These are phyloP conservation scores for Emydomyces testavorans DNA, from an alignment of 2,329 filamentous ascomycete species.

Conservation along the genomic window DNA sequence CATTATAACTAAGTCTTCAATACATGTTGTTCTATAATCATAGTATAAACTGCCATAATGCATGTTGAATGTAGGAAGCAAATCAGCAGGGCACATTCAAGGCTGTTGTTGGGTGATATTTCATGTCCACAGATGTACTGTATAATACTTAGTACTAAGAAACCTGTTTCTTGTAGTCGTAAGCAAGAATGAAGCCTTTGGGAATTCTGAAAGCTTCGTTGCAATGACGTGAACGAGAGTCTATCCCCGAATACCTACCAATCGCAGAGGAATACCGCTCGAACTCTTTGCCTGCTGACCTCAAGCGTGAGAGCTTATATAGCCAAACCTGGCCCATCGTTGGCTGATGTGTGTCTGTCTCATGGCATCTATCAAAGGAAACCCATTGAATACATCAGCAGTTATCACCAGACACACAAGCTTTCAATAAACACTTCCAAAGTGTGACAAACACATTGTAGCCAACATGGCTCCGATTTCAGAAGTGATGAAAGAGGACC, in stretches of 20 bases:
- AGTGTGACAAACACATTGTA: background rate
- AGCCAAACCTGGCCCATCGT: background rate
- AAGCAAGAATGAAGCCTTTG: too few species aligned
- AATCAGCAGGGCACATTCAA: too few species aligned
- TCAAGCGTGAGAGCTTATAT: background rate
- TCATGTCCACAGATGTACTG: too few species aligned
- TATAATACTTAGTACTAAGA: too few species aligned
- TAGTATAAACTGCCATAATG: too few species aligned
- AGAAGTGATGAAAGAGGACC: conserved; percentile 34
- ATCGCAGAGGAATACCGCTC: background rate
- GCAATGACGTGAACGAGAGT: conserved; percentile 8
- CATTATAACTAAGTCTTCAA: too few species aligned
- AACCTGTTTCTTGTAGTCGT: conserved; percentile 5
- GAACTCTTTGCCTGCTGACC: conserved; percentile 3
- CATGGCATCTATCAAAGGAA: too few species aligned
- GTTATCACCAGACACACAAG: background rate
- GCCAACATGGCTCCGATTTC: conserved; percentile 22
- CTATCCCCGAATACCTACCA: conserved; percentile 2
- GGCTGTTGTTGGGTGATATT: too few species aligned
- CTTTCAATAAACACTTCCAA: background rate
- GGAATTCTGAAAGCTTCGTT: conserved; percentile 2
- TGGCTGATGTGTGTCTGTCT: background rate
- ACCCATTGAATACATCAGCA: background rate
- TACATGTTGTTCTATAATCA: too few species aligned
- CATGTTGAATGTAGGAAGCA: too few species aligned